These are phyloP conservation scores for Cynara cardunculus DNA, from an alignment of 129 eudicot genomes.

Conservation along the genomic window DNA sequence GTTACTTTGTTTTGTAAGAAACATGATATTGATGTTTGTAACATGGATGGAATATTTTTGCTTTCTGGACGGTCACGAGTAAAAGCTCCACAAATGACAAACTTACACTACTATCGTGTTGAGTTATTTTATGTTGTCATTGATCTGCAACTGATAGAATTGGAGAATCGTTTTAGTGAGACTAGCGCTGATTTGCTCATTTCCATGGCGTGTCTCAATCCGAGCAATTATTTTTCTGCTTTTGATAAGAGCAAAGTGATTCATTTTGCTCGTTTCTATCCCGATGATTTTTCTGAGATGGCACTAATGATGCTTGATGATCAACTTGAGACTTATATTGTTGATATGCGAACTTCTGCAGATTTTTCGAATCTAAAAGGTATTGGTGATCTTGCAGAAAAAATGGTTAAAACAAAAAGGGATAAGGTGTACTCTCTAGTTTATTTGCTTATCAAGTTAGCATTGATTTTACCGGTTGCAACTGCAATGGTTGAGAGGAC, in stretches of 20 bases:
- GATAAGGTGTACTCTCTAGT: background rate
- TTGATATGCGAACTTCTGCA: background rate
- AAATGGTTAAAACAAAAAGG: background rate
- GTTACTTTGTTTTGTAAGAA: background rate
- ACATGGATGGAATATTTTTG: background rate
- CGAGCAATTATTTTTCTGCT: background rate
- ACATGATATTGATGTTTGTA: background rate
- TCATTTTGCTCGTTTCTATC: background rate
- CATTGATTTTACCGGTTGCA: background rate
- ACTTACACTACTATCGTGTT: background rate
- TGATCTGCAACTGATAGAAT: background rate
- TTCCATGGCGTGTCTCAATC: background rate
- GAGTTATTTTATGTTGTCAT: background rate
- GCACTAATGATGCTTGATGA: background rate
- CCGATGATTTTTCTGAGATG: background rate
- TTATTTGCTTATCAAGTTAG: background rate
- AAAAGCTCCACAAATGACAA: background rate
- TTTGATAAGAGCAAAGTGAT: background rate
- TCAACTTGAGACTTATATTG: background rate
- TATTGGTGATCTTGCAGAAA: background rate
- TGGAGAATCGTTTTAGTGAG: background rate
- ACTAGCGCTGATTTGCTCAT: background rate
- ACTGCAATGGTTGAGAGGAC: background rate
- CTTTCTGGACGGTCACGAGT: background rate
- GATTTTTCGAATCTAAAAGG: background rate